Percentiles rank a stretch among this genome's conserved stretches.
These are phyloP conservation scores for Aspergillus brasiliensis DNA, from an alignment of 2,329 filamentous ascomycete genomes.

Conservation along the genomic window DNA sequence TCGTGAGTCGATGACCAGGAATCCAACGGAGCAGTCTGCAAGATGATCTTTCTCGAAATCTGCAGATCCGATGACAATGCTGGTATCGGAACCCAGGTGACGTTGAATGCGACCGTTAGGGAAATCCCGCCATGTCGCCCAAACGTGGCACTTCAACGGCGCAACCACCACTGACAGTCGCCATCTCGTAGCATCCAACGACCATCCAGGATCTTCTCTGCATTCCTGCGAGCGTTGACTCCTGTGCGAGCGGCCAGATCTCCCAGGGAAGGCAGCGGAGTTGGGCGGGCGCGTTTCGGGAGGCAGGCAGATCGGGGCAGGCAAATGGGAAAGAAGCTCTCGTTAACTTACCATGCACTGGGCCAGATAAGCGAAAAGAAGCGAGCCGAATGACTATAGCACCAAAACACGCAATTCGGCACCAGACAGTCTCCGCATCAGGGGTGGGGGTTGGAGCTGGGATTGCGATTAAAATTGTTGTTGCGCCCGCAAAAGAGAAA, in stretches of 20 bases:
- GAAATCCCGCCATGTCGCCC: constrained; percentile 6
- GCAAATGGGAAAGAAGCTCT: constrained; percentile 21
- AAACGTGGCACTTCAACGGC: constrained; percentile 13
- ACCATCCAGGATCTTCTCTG: background rate
- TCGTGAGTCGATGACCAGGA: background rate
- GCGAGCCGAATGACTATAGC: constrained; percentile 30
- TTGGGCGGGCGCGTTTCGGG: constrained; percentile 11
- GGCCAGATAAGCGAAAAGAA: constrained; percentile 28
- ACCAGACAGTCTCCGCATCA: constrained; percentile 24
- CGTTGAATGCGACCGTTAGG: constrained; percentile 20
- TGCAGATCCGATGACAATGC: background rate
- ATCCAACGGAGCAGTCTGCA: background rate
- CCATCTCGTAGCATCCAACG: constrained; percentile 4
- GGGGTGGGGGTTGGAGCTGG: constrained; percentile 8
- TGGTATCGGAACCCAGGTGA: background rate
- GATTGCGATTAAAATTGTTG: constrained; percentile 23
- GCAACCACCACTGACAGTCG: constrained; percentile 2
- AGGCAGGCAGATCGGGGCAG: constrained; percentile 16
- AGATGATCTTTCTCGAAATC: background rate
- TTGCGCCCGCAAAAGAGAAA: constrained; percentile 25
- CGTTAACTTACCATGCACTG: constrained; percentile 28
- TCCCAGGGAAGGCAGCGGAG: background rate
- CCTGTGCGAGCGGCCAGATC: background rate
- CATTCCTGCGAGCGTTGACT: background rate
- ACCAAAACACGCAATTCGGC: constrained; percentile 25